Conservation (phyloP, 2,329 filamentous ascomycete species). For the Colletotrichum lini region DNA sequence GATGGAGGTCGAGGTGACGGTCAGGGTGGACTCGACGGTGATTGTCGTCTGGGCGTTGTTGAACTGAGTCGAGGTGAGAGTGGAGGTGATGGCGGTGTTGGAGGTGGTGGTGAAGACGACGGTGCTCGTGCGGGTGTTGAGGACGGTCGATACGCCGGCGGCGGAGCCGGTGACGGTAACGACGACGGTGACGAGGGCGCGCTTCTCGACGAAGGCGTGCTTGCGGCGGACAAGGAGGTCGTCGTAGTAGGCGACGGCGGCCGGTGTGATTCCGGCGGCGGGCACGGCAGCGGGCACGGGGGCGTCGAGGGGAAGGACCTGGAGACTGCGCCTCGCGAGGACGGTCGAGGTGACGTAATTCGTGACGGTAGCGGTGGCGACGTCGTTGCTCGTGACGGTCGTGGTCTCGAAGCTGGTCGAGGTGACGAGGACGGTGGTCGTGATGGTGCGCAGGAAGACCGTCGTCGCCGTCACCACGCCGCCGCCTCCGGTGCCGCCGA, state of each 20-base stretch:
- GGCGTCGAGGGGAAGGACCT: constrained; percentile 48
- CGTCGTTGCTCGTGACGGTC: constrained; percentile 54
- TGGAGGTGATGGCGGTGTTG: constrained; percentile 47
- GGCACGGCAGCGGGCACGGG: constrained; percentile 44
- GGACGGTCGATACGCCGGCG: constrained; percentile 24
- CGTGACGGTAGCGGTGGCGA: constrained; percentile 54
- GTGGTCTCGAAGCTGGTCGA: constrained; percentile 53
- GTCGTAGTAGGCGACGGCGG: constrained; percentile 36
- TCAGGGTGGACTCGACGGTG: constrained; percentile 55
- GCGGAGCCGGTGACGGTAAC: constrained; percentile 53
- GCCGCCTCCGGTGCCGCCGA: constrained; percentile 24
- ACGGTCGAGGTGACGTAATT: constrained; percentile 54
- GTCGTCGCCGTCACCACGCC: constrained; percentile 34
- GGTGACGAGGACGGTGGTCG: constrained; percentile 53
- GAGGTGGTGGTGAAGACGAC: constrained; percentile 50
- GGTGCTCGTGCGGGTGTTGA: constrained; percentile 33
- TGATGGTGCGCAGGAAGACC: constrained; percentile 36
- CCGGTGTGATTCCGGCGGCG: constrained; percentile 37
- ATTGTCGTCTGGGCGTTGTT: constrained; percentile 55
- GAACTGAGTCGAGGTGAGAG: constrained; percentile 42
- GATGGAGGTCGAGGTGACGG: constrained; percentile 53
- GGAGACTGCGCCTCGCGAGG: constrained; percentile 52
- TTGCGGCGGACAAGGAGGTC: constrained; percentile 18
- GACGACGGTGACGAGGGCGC: constrained; percentile 51
- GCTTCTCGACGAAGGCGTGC: constrained; percentile 50